A percentile compares a stretch with the other conserved stretches of the same genome.
Conservation (phyloP, 331 rosid species). For the Quercus lobata region DNA sequence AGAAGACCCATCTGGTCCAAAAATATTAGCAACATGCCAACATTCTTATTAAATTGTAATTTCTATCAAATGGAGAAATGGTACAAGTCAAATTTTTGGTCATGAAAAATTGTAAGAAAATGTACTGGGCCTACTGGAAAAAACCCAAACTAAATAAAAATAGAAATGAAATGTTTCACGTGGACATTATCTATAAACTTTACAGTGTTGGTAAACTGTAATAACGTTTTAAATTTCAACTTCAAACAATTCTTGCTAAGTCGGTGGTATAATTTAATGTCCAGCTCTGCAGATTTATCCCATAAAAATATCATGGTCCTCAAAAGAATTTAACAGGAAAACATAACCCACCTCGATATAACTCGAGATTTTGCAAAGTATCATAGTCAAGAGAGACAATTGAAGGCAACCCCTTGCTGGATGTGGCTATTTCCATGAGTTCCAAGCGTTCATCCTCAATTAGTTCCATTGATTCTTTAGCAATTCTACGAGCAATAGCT, state of each 20-base stretch:
- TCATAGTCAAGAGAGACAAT: conserved; percentile 59
- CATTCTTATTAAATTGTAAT: neutral
- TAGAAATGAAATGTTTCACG: neutral
- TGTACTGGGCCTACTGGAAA: neutral
- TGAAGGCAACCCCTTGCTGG: conserved; percentile 60
- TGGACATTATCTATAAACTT: neutral
- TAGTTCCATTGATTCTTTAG: conserved; percentile 65
- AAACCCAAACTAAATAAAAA: neutral
- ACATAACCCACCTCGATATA: conserved; percentile 43
- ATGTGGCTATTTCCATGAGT: conserved; percentile 73
- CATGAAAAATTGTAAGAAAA: neutral
- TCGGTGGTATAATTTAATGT: neutral
- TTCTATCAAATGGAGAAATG: neutral
- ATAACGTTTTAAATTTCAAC: neutral
- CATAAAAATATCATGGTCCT: neutral
- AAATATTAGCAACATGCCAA: neutral
- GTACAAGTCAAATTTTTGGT: neutral
- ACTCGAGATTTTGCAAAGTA: conserved; percentile 57
- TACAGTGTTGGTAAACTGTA: neutral
- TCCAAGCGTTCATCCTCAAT: conserved; percentile 75
- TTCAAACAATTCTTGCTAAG: neutral
- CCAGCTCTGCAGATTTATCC: neutral
- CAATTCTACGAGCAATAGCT: conserved; percentile 65
- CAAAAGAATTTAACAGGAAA: conserved; percentile 2
- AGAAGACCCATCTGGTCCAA: neutral